Evolutionary conservation across 1,284 basidiomycete genomes (phyloP).

Genomic region (Wallemia hederae): DNA sequence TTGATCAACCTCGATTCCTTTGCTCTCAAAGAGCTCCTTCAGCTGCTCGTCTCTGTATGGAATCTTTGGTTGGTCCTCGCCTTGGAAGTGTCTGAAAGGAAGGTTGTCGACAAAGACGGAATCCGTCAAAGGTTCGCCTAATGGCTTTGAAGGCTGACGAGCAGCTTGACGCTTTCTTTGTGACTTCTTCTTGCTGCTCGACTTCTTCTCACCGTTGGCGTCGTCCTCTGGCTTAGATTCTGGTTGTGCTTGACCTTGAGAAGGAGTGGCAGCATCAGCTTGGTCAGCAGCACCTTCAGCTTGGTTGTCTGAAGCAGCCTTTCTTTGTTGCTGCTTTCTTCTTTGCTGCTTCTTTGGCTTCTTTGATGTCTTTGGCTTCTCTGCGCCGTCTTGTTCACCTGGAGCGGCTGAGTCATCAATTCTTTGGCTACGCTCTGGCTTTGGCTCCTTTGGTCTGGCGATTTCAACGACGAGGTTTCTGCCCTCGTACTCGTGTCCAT

Average conservation of each 20-base stretch:
- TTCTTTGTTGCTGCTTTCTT: not conserved
- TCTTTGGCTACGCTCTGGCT: not conserved
- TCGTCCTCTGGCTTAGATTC: not conserved
- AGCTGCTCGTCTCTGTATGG: constrained; percentile 3
- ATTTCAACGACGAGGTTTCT: not conserved
- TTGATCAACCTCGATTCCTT: constrained; percentile 3
- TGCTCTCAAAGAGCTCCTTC: constrained; percentile 4
- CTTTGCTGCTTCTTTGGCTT: not conserved
- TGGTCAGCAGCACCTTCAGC: too few species aligned
- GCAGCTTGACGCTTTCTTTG: not conserved
- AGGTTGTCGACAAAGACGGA: constrained; percentile 1
- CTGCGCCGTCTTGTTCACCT: not conserved
- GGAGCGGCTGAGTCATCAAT: not conserved
- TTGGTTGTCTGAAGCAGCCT: too few species aligned
- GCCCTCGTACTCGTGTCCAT: constrained; percentile 15
- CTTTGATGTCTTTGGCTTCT: not conserved
- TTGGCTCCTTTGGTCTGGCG: not conserved
- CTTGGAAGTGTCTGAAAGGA: not conserved
- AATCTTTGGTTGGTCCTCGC: not conserved
- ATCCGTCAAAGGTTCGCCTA: not conserved
- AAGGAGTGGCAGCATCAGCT: too few species aligned
- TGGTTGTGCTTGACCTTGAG: not conserved
- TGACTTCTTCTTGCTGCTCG: not conserved
- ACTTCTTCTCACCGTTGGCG: not conserved
- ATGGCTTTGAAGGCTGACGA: not conserved